These are phyloP conservation scores for Boletus patriciae DNA, from an alignment of 768 basidiomycete genomes.

Conservation along the genomic window DNA sequence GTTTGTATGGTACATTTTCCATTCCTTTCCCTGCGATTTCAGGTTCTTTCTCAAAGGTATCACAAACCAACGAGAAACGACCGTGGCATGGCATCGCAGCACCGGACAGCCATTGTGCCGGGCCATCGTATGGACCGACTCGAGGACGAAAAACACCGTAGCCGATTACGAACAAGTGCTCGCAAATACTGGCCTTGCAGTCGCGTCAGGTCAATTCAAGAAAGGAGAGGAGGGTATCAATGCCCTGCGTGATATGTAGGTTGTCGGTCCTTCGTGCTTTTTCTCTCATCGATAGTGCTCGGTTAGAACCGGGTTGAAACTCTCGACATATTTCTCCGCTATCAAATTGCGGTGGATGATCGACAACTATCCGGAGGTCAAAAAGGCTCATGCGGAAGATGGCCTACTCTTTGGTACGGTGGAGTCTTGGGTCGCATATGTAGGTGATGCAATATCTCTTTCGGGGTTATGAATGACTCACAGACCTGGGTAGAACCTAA, in stretches of 20 bases:
- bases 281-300: neutral
- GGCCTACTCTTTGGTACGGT: conserved; percentile 91
- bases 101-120: conserved; percentile 88
- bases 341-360: conserved; percentile 98
- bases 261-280: conserved; percentile 4
- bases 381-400: conserved; percentile 75
- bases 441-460: conserved; percentile 35
- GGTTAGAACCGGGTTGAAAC: conserved; percentile 81
- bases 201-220: conserved; percentile 60
- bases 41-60: conserved; percentile 53
- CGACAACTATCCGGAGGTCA: conserved; percentile 76
- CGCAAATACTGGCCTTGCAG: conserved; percentile 70
- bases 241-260: conserved; percentile 66
- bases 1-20: conserved; percentile 44
- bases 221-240: conserved; percentile 70
- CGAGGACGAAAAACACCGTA: conserved; percentile 84
- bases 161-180: conserved; percentile 77
- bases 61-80: conserved; percentile 97
- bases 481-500: conserved; percentile 58
- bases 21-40: neutral
- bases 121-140: conserved; percentile 96
- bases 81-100: conserved; percentile 87
- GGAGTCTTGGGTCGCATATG: conserved; percentile 95
- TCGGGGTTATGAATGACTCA: neutral
- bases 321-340: conserved; percentile 97